A percentile compares a stretch with the other conserved stretches of the same genome.
phyloP scores from a whole-genome alignment of 192 early-diverging fungal genomes.

The Diversispora eburnea region DNA sequence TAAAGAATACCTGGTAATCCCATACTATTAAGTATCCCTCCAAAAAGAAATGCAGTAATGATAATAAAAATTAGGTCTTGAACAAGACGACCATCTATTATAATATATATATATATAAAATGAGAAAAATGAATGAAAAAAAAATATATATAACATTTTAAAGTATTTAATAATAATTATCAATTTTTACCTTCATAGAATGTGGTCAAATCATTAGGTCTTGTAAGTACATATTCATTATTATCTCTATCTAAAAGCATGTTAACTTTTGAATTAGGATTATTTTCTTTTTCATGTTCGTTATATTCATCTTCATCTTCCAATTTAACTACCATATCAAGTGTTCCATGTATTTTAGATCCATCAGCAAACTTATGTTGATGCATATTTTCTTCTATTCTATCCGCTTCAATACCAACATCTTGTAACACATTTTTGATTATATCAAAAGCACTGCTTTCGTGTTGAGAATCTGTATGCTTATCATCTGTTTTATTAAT shows the following conservation, averaged over 20 bases:
- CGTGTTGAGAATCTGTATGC: neutral
- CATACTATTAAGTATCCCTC: conserved; percentile 35
- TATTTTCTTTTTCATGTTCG: conserved; percentile 26
- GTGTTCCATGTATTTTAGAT: conserved; percentile 21
- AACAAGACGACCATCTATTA: conserved; percentile 40
- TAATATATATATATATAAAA: neutral
- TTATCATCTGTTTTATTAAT: neutral
- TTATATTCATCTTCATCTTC: conserved; percentile 33
- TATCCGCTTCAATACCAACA: conserved; percentile 42
- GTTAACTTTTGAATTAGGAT: conserved; percentile 27
- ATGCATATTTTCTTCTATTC: conserved; percentile 41
- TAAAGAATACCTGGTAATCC: conserved; percentile 37
- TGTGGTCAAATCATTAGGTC: conserved; percentile 42
- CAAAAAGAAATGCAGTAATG: conserved; percentile 39
- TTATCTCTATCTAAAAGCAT: conserved; percentile 50
- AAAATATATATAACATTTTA: neutral
- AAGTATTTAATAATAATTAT: neutral
- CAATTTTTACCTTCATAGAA: conserved; percentile 43
- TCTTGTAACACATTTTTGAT: conserved; percentile 40
- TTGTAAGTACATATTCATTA: conserved; percentile 53
- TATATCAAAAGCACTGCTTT: conserved; percentile 18
- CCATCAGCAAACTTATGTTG: conserved; percentile 32
- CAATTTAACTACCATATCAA: conserved; percentile 46
- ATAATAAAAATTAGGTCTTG: conserved; percentile 46
- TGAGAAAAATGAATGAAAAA: neutral